Evolutionary conservation across 164 flowering plant genomes (phyloP).

Genomic region (Umbilicus rupestris): DNA sequence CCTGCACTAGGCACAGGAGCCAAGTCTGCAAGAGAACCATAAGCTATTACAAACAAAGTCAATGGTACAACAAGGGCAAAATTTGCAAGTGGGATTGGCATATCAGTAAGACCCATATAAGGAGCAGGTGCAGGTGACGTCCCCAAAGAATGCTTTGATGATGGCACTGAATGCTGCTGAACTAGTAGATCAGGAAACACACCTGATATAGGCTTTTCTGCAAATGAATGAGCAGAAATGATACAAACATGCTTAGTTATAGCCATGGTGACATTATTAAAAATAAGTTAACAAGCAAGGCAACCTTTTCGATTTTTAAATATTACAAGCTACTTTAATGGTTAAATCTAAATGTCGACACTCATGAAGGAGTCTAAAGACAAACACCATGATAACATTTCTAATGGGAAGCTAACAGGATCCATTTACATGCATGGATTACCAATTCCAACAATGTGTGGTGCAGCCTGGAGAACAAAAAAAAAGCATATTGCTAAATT

Average conservation of each 20-base stretch:
- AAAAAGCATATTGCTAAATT: too few species aligned
- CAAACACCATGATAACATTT: too few species aligned
- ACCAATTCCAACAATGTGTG: background rate
- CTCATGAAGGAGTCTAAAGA: too few species aligned
- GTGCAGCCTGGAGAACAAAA: background rate
- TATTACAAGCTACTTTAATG: too few species aligned
- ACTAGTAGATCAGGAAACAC: background rate
- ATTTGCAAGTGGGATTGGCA: background rate
- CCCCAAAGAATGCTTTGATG: background rate
- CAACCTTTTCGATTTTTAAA: background rate
- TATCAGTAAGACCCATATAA: background rate
- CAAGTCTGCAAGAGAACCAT: background rate
- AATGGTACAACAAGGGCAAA: background rate
- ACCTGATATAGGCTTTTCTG: constrained; percentile 3
- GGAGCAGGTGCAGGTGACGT: constrained; percentile 4
- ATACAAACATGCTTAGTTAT: background rate
- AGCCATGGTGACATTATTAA: background rate
- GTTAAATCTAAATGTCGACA: too few species aligned
- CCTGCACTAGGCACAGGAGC: constrained; percentile 3
- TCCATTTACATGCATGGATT: too few species aligned
- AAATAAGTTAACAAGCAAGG: background rate
- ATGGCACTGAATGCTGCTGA: background rate
- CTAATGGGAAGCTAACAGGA: too few species aligned
- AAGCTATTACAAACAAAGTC: background rate
- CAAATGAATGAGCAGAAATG: background rate